A percentile compares a stretch with the other conserved stretches of the same genome.
Evolutionary conservation across 352 stramenopile species (phyloP).

Genomic region (Pythium biforme): DNA sequence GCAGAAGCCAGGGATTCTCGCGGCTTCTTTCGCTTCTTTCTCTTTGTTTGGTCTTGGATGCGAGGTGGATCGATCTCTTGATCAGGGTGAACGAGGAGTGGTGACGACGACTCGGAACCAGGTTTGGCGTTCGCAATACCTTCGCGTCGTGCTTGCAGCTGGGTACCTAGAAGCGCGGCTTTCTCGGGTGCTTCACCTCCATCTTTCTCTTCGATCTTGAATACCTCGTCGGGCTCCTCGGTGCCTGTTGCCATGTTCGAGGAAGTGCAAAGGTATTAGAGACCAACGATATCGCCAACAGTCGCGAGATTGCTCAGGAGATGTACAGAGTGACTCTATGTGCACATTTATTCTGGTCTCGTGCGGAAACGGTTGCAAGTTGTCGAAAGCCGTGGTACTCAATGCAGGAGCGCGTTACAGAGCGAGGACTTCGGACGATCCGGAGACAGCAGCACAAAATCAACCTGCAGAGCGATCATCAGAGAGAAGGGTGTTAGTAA

Average conservation of each 20-base stretch:
- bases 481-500: conserved; percentile 8
- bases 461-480: conserved; percentile 37
- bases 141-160: background rate
- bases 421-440: conserved; percentile 60
- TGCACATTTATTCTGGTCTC: conserved; percentile 17
- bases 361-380: background rate
- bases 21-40: conserved; percentile 6
- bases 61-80: background rate
- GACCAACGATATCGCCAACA: background rate
- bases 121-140: conserved; percentile 26
- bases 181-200: background rate
- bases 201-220: background rate
- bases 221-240: background rate
- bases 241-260: conserved; percentile 1
- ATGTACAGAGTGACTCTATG: conserved; percentile 3
- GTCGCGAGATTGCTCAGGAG: background rate
- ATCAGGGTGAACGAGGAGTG: conserved; percentile 33
- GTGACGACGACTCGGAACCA: conserved; percentile 36
- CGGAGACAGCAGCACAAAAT: conserved; percentile 62
- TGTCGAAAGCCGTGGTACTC: background rate
- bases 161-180: background rate
- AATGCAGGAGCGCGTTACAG: conserved; percentile 46
- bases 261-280: background rate
- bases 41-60: background rate
- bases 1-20: background rate